Percentiles rank a stretch among this genome's conserved stretches.
phyloP scores from a whole-genome alignment of 352 stramenopile species.

The Phytophthora citrophthora region DNA sequence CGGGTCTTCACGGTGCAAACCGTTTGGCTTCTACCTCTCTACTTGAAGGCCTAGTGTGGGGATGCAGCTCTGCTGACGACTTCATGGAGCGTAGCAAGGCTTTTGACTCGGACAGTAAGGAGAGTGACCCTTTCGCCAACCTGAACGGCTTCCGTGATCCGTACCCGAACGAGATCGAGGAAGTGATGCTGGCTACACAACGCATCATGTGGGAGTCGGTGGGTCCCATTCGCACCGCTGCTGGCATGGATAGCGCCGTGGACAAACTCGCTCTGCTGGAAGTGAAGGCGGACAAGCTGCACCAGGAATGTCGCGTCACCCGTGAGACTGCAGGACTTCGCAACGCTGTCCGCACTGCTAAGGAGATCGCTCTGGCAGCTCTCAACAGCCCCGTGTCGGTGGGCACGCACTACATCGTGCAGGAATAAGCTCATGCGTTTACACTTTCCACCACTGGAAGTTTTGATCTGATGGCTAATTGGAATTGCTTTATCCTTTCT shows the following conservation, averaged over 20 bases:
- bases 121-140: conserved; percentile 46
- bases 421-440: conserved; percentile 38
- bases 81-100: conserved; percentile 44
- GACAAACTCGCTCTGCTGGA: conserved; percentile 84
- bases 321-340: conserved; percentile 83
- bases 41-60: conserved; percentile 95
- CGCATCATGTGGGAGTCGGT: conserved; percentile 96
- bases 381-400: conserved; percentile 80
- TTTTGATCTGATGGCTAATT: too few relatives aligned
- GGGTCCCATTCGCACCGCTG: conserved; percentile 85
- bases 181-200: conserved; percentile 68
- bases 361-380: conserved; percentile 88
- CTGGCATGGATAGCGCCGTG: conserved; percentile 78
- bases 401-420: conserved; percentile 91
- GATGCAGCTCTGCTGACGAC: conserved; percentile 87
- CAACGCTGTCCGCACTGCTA: conserved; percentile 89
- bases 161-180: conserved; percentile 58
- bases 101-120: conserved; percentile 22
- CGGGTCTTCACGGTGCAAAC: conserved; percentile 95
- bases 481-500: too few relatives aligned
- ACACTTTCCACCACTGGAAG: too few relatives aligned
- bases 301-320: conserved; percentile 65
- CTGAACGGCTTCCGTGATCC: conserved; percentile 51
- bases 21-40: conserved; percentile 93
- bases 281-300: conserved; percentile 80